Base-by-base conservation (phyloP, 2,329 filamentous ascomycete species). In the Talaromyces sp. region DNA sequence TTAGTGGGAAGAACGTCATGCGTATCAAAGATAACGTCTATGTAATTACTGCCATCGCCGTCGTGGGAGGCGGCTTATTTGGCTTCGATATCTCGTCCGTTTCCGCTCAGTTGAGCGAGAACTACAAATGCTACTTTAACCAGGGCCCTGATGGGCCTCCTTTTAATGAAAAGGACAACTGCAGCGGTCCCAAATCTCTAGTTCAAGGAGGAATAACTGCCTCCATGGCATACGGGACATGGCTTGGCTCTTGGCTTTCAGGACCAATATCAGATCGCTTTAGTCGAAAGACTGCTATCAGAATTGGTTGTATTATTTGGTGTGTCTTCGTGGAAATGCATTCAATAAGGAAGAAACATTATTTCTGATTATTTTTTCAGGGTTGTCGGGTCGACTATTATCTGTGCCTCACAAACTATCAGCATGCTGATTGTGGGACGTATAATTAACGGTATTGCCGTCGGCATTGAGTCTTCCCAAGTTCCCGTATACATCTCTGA, bases 61-160 rank as follows among this genome's bases (percentile, higher is more conserved):
- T 85, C 64, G 80, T 81, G 78, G 88, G 88, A 66, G 89, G 89
- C 71, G 85, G 83, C 23, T 79, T 92, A 28, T 92, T 92, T 69
- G 90, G 90, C 68, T 92, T 92, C 72, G 89, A 92, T 75, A 91
- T 92, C 68, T 86, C 84, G 60, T 89, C 87, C 51, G 91, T 92
- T 88, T 87, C 85, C 44, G 85, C 84, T 53, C 85, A 87, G 27
- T 44, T 51, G 33, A 51, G 8, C 2, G 18, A 36, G 14, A 18
- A 61, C 27, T 60, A 57, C 3, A 44, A 59, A 57, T 55, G 59
- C 42, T 63, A 50, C 57, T 53, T 92, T 76, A 79, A 86, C 68
- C 83, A 90, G 68, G 72, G 79, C 2, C 56, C 56, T 16, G 16
- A 63, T 27, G 63, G 61, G 28, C 59, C 59, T 55, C 56, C 56